A percentile compares a stretch with the other conserved stretches of the same genome.
Conservation (phyloP, 2,329 filamentous ascomycete genomes). For the Pleomassaria siparia region DNA sequence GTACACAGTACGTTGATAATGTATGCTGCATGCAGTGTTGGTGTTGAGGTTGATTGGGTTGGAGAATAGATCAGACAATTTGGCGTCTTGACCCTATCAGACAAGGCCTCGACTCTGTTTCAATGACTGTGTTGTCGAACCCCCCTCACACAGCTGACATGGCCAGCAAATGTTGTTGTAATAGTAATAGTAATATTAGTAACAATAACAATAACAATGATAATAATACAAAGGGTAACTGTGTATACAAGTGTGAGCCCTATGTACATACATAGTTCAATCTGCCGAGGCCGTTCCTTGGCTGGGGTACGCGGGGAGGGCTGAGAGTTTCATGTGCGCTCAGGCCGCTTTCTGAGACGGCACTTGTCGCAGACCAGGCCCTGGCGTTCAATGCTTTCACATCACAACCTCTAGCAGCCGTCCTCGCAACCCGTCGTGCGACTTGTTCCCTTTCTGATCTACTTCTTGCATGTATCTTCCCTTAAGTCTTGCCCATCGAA, state of each 20-base stretch:
- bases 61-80: conserved; percentile 6
- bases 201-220: too few species aligned
- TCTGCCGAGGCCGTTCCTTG: conserved; percentile 18
- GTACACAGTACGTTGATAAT: conserved; percentile 5
- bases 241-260: too few species aligned
- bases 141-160: conserved; percentile 3
- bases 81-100: conserved; percentile 19
- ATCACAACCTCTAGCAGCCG: conserved; percentile 26
- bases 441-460: conserved; percentile 24
- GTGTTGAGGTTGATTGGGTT: conserved; percentile 27
- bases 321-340: conserved; percentile 27
- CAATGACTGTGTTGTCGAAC: background rate
- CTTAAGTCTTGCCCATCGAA: conserved; percentile 35
- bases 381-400: conserved; percentile 39
- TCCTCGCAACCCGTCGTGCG: conserved; percentile 34
- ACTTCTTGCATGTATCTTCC: conserved; percentile 27
- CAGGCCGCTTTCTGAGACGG: conserved; percentile 30
- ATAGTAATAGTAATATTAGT: too few species aligned
- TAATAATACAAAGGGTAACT: too few species aligned
- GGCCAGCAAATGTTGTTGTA: too few species aligned
- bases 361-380: conserved; percentile 26
- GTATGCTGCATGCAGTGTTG: conserved; percentile 12
- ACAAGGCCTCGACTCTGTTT: conserved; percentile 3
- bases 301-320: conserved; percentile 18
- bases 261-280: too few species aligned